Conservation (phyloP, 208 protist genomes). For the Tritrichomonas foetus region DNA sequence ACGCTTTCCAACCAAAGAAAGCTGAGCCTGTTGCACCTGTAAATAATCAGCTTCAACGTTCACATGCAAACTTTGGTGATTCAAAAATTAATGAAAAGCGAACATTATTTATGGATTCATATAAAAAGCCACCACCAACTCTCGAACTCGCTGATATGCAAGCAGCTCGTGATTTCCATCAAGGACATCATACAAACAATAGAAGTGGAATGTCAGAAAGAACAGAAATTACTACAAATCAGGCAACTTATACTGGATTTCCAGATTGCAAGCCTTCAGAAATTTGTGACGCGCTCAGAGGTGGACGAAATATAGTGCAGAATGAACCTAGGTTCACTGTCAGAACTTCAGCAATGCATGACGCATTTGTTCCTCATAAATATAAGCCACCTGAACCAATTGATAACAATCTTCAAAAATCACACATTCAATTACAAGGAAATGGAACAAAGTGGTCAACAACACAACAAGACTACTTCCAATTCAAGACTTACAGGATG, state of each 20-base stretch:
- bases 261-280: not conserved
- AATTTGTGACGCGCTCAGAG: not conserved
- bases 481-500: not conserved
- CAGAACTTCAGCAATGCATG: not conserved
- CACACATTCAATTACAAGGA: not conserved
- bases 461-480: not conserved
- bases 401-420: not conserved
- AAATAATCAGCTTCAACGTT: not conserved
- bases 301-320: not conserved
- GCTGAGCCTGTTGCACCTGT: not conserved
- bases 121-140: not conserved
- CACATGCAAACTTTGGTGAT: not conserved
- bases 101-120: not conserved
- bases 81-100: not conserved
- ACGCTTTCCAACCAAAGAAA: not conserved
- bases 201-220: not conserved
- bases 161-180: not conserved
- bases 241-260: not conserved
- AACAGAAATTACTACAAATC: not conserved
- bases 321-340: not conserved
- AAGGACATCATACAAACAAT: not conserved
- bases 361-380: not conserved
- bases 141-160: not conserved
- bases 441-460: not conserved
- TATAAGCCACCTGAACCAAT: not conserved